These are phyloP conservation scores for Stagonosporopsis vannaccii DNA, from an alignment of 2,329 filamentous ascomycete species.

Conservation along the genomic window DNA sequence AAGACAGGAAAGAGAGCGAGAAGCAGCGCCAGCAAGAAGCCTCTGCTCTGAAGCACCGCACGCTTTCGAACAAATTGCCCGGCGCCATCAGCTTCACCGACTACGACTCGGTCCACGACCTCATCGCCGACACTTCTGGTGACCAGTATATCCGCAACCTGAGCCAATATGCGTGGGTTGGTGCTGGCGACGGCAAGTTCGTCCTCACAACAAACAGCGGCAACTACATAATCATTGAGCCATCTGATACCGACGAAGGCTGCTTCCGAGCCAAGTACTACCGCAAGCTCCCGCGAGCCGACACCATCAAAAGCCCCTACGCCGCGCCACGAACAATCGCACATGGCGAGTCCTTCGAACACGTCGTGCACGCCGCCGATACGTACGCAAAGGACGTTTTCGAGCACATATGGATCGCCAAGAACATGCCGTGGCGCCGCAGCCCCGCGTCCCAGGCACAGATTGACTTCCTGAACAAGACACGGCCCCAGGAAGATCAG, in stretches of 20 bases:
- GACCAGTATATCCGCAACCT: constrained; percentile 80
- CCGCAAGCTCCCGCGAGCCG: constrained; percentile 47
- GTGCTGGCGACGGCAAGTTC: constrained; percentile 73
- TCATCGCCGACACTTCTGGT: constrained; percentile 80
- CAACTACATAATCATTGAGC: constrained; percentile 66
- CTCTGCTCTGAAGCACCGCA: constrained; percentile 71
- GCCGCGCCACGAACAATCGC: constrained; percentile 74
- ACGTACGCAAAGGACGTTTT: constrained; percentile 76
- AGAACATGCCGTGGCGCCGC: constrained; percentile 73
- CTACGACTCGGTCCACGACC: constrained; percentile 89
- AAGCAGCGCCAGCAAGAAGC: constrained; percentile 57
- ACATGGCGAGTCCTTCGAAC: constrained; percentile 68
- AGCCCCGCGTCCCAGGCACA: constrained; percentile 67
- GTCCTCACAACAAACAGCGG: constrained; percentile 69
- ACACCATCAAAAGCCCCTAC: constrained; percentile 62
- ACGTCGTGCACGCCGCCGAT: constrained; percentile 85
- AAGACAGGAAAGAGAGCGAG: constrained; percentile 55
- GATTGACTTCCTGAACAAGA: constrained; percentile 73
- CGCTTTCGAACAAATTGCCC: constrained; percentile 32
- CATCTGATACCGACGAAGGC: constrained; percentile 51
- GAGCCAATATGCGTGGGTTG: constrained; percentile 83
- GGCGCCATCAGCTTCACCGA: constrained; percentile 80
- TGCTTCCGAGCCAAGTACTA: constrained; percentile 53
- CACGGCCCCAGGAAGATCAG: constrained; percentile 63
- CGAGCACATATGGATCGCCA: constrained; percentile 70